Evolutionary conservation across 495 filamentous ascomycete species (phyloP).

Genomic region (Penicillium canescens): DNA sequence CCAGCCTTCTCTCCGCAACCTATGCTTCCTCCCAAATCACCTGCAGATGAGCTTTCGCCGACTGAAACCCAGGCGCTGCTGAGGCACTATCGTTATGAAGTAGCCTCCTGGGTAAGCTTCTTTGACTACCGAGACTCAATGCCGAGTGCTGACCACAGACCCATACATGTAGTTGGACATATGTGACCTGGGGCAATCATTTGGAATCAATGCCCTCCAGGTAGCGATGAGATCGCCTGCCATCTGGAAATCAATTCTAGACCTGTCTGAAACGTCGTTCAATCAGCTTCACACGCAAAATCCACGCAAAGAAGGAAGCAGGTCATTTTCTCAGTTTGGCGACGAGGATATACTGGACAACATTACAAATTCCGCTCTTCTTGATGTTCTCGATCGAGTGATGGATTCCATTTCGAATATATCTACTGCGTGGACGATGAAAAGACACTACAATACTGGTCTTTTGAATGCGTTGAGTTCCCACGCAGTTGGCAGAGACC

Average conservation of each 20-base stretch:
- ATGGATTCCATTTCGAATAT: constrained; percentile 16
- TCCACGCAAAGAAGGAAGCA: background rate
- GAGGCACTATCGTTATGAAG: constrained; percentile 36
- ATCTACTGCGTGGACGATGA: constrained; percentile 13
- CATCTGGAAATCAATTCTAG: constrained; percentile 23
- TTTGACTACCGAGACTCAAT: background rate
- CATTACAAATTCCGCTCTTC: constrained; percentile 13
- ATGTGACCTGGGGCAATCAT: constrained; percentile 31
- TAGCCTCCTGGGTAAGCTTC: constrained; percentile 36
- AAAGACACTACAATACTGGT: constrained; percentile 3
- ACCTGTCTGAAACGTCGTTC: constrained; percentile 26
- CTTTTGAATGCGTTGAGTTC: constrained; percentile 15
- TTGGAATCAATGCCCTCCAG: constrained; percentile 32
- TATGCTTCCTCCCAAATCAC: background rate
- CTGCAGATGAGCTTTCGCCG: constrained; percentile 4
- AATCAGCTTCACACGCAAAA: constrained; percentile 6
- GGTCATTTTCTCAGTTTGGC: background rate
- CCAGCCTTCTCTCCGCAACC: background rate
- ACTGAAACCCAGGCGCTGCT: constrained; percentile 27
- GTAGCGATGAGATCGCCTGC: constrained; percentile 22
- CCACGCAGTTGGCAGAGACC: constrained; percentile 13
- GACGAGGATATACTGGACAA: background rate
- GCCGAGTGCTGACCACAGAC: background rate
- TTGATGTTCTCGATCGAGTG: constrained; percentile 12
- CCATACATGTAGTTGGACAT: constrained; percentile 28